These are phyloP conservation scores for Nothopassalora personata DNA, from an alignment of 2,329 filamentous ascomycete genomes.

Conservation along the genomic window DNA sequence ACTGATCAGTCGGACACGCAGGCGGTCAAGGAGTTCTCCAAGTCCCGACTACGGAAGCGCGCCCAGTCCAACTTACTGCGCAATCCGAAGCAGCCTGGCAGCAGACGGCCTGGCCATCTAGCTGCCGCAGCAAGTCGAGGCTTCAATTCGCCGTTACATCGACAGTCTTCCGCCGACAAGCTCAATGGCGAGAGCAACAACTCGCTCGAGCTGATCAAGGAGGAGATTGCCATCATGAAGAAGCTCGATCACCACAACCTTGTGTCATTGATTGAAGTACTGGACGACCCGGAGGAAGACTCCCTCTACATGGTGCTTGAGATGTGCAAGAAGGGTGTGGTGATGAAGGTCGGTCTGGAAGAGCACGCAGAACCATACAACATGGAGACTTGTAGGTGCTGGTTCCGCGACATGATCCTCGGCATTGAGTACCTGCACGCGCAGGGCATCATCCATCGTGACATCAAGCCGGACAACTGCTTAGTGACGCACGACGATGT, in stretches of 20 bases:
- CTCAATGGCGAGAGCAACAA: constrained; percentile 55
- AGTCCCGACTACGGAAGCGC: constrained; percentile 79
- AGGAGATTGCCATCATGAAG: constrained; percentile 99
- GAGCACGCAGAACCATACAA: constrained; percentile 76
- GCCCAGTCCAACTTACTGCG: constrained; percentile 84
- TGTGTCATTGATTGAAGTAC: constrained; percentile 86
- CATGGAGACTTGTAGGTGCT: constrained; percentile 75
- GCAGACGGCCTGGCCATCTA: constrained; percentile 47
- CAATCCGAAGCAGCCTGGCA: constrained; percentile 48
- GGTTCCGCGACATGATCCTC: constrained; percentile 91
- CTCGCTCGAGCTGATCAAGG: constrained; percentile 79
- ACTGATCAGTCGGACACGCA: constrained; percentile 36
- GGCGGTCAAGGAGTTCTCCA: constrained; percentile 98
- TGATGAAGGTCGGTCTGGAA: constrained; percentile 92
- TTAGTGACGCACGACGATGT: constrained; percentile 84
- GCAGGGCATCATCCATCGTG: constrained; percentile 89
- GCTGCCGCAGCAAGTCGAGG: constrained; percentile 40
- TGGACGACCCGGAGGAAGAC: constrained; percentile 93
- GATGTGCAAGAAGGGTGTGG: constrained; percentile 96
- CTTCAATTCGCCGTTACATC: constrained; percentile 60
- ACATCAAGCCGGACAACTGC: constrained; percentile 97
- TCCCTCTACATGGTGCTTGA: constrained; percentile 98
- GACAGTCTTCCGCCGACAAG: constrained; percentile 49
- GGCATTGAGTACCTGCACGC: constrained; percentile 95
- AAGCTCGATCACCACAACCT: constrained; percentile 92